Percentiles rank a stretch among this genome's conserved stretches.
Evolutionary conservation across 257 asterid species (phyloP).

Genomic region (Marsdenia floribunda): DNA sequence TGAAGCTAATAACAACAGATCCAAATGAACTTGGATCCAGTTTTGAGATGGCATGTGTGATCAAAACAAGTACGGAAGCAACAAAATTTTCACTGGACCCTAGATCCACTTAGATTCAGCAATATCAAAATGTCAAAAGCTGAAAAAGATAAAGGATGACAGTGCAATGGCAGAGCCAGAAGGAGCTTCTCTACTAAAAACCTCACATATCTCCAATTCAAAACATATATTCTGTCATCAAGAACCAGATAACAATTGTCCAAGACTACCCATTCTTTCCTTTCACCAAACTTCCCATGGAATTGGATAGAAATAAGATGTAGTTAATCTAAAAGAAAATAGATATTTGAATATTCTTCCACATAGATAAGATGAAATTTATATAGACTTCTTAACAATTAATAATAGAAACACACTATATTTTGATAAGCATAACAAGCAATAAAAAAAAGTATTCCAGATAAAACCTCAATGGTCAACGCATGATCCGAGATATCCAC

Average conservation of each 20-base stretch:
- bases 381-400: not conserved
- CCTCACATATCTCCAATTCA: no score
- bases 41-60: not conserved
- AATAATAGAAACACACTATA: not conserved
- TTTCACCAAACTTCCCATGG: not conserved
- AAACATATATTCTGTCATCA: no score
- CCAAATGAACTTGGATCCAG: not conserved
- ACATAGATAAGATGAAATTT: not conserved
- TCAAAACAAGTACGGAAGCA: not conserved
- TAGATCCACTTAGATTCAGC: not conserved
- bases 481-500: constrained; percentile 91
- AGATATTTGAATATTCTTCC: not conserved
- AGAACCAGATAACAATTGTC: no score
- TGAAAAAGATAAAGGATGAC: not conserved
- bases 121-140: not conserved
- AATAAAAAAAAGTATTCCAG: not conserved
- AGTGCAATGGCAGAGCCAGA: not conserved
- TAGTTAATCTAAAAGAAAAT: no score
- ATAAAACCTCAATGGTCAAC: constrained; percentile 87
- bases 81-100: not conserved
- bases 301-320: no score
- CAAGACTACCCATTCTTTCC: no score
- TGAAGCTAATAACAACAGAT: not conserved
- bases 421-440: not conserved
- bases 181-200: not conserved